Base-by-base conservation (phyloP, 2,329 filamentous ascomycete species). In the Bipolaris sorokiniana region DNA sequence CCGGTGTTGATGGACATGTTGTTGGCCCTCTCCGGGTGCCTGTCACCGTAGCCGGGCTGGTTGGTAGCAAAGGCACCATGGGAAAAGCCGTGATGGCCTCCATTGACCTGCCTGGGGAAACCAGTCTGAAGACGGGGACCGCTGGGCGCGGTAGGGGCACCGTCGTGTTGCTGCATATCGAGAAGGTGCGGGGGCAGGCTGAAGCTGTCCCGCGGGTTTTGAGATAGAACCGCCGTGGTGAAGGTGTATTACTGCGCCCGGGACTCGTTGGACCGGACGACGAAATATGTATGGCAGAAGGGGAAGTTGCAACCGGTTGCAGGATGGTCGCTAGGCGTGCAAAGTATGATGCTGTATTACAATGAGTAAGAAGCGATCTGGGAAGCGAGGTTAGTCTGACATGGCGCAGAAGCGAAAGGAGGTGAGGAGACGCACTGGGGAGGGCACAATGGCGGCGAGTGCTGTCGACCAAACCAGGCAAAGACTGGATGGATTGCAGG, bases 1-100 rank as follows among this genome's bases (percentile, higher is more conserved):
- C 90, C 88, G 20, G 95, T 97, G 78, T 97, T 97, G 81, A 98
- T 96, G 63, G 89, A 88, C 63, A 94, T 92, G 72, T 98, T 90
- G 79, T 96, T 96, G 48, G 84, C 85, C 67, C 92, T 86, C 70
- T 93, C 90, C 66, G 90, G 87, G 78, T 96, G 92, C 71, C 93
- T 88, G 76, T 97, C 92, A 64, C 88, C 89, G 73, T 96, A 97
- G 59, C 91, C 90, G 56, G 83, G 80, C 67, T 87, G 85, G 79
- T 97, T 96, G 55, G 91, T 94, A 72, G 88, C 88, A 79, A 96
- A 97, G 57, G 93, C 92, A 64, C 91, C 92, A 76, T 97, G 92
- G 47, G 93, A 96, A 79, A 97, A 96, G 64, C 92, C 92, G 46
- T 91, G 95, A 69, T 93, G 90, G 74, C 91, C 84, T 62, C 81